Base-by-base conservation (phyloP, 2,329 filamentous ascomycete genomes). In the Pyrenophora tritici-repentis region DNA sequence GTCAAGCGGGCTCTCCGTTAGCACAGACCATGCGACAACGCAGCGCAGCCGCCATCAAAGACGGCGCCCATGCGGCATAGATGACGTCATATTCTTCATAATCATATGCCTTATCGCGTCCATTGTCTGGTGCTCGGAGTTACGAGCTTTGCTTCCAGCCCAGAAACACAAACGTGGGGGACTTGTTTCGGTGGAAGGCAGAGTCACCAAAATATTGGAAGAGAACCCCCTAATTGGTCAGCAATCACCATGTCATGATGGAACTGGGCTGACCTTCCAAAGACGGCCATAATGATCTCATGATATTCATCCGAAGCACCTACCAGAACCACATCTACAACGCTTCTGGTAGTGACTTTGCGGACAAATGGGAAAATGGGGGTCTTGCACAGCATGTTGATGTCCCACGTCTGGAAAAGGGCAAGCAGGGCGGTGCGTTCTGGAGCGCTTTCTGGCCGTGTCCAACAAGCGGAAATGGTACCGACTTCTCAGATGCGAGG, bases 271-370 rank as follows among this genome's bases (percentile, higher is more conserved):
- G 38, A 73, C 47, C 16, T 34, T 4, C 10, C 2, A 2, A 58
- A 92, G 92, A 97, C 73, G 92, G 92, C 1, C 92, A 97, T 70
- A 88, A 96, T 75, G 93, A 97, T 70, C 81, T 97, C 41, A 83
- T 93, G 17, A 87, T 94, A 33, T 73, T 87, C 22, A 79, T 97
- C 44, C 84, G 91, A 32, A 74, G 63, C 5, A 33, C 76, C 3
- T 93, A 86, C 65, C 78, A 86, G 33, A 96, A 96, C 68, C 86
- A 89, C 55, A 91, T 97, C 62, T 88, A 96, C 68, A 77, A 80
- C 55, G 20, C 36, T 9, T 40, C 45, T 18, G 52, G 39, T 18
- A 74, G 81, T 10, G 83, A 86, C 41, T 97, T 96, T 75, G 86
- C 82, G n/a, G 75, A 85, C 32, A 81, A 83, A 5, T 96, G 96